Evolutionary conservation across 768 basidiomycete species (phyloP), one percentile per base, ranked within the genome.

Genomic region (Boletus patriciae): DNA sequence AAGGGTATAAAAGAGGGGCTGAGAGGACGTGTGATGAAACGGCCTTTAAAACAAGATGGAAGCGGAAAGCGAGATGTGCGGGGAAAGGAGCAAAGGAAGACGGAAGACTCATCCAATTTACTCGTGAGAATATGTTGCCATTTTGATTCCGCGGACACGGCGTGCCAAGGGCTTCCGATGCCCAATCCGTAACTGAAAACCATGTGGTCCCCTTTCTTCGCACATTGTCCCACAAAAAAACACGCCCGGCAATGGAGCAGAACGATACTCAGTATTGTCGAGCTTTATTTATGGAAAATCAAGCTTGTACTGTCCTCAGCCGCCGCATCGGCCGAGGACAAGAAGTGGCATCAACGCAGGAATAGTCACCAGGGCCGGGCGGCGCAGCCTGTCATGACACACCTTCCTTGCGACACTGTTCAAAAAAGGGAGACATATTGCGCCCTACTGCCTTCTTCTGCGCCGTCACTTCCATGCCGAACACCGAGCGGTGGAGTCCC

Each of bases 41-140:
- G n/a, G 53, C 12, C 19, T 47, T 33, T 21, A 25, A 43, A 15
- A 31, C n/a, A 12, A 59, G 19, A 40, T 15, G 40, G 40, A 52
- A 45, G 29, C 47, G 23, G 37, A 49, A 27, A 16, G 38, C 12
- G 42, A 37, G 15, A n/a, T 6, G 54, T 56, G 38, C 55, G 57
- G 53, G 63, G 61, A 62, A 59, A 65, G 66, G 60, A 62, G 57
- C 15, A 38, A 46, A 21, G 27, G 45, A 27, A 43, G 6, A 43
- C 41, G 49, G 55, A 63, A 55, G 46, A 38, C 46, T 58, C 65
- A 54, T 50, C 42, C 47, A 57, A 64, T 67, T 67, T 45, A 46
- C 48, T 5, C 38, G 58, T 68, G 66, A 1, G 61, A 68, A 68
- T 12, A 13, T 0, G 0, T 46, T 59, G 0, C 65, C 57, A 5